Evolutionary conservation across 2,329 filamentous ascomycete species (phyloP), one percentile per base, ranked within the genome.

Genomic region (Talaromyces piceae): DNA sequence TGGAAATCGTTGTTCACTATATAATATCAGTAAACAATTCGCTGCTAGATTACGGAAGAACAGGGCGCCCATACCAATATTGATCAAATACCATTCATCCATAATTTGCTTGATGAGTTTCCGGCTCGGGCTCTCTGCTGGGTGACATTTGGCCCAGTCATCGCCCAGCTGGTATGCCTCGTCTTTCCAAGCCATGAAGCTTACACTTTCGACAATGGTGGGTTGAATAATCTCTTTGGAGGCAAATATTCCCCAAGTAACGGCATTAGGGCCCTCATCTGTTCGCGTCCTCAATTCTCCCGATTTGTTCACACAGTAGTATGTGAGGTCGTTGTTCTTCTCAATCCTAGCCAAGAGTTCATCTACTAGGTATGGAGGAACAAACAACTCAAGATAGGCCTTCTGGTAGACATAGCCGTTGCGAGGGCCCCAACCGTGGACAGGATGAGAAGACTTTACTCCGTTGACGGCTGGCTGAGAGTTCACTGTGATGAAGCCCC

Each of bases 221-320:
- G 93, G 93, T 70, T 98, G 93, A n/a, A 98, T 91, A 65, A 98
- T 96, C 71, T 98, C 93, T 69, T 97, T 95, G 53, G 93, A 93
- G 0, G 93, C 91, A 75, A 97, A 98, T 28, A 98, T 94, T 70
- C 93, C 93, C 93, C 93, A 98, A 1, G 93, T 98, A 46, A 98
- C 88, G n/a, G 93, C 93, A 62, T 98, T 98, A 31, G 93, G 93
- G 5, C 89, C 88, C 20, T 83, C 81, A 7, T 84, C 83, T 1
- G 89, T 84, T 63, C 98, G 97, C 25, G 89, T 93, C 68, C 83
- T 84, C 51, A 97, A 77, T 52, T 85, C 81, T 25, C 91, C 91
- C 18, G 79, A 77, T 69, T 88, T 91, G 61, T 88, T 93, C 55
- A 96, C 89, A 44, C 90, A 89, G 63, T 97, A 95, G 74, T 94